phyloP scores from a whole-genome alignment of 106 monocot genomes.

The Acorus gramineus region DNA sequence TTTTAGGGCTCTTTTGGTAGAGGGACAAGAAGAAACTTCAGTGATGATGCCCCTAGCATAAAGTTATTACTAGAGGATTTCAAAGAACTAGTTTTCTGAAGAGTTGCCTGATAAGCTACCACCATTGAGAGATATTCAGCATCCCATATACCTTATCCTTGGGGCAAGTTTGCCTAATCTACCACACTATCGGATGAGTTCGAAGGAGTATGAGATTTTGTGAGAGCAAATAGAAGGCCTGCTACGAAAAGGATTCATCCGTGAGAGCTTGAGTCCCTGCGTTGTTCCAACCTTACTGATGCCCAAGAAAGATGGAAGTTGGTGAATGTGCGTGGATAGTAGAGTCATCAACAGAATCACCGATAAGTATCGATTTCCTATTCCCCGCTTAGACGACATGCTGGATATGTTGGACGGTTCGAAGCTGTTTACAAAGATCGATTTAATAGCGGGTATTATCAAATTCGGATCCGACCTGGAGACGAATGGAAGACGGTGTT shows the following conservation, averaged over 20 bases:
- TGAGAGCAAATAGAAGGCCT: too few species aligned
- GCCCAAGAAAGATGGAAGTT: background rate
- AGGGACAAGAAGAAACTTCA: too few species aligned
- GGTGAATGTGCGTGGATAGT: background rate
- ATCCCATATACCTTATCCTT: too few species aligned
- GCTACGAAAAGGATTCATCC: background rate
- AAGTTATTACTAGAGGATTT: too few species aligned
- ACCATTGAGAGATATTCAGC: too few species aligned
- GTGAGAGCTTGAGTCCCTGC: background rate
- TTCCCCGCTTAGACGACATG: background rate
- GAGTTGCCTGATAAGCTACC: too few species aligned
- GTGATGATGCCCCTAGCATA: too few species aligned
- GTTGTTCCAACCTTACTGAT: background rate
- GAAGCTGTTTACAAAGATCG: background rate
- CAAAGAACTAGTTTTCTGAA: too few species aligned
- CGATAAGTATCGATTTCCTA: background rate
- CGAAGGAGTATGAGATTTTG: too few species aligned
- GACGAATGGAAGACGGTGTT: background rate
- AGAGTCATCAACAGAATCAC: background rate
- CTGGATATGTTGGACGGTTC: background rate
- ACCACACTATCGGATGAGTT: too few species aligned
- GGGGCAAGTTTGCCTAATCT: too few species aligned
- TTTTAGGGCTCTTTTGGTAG: too few species aligned
- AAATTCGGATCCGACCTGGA: background rate
- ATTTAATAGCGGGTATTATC: background rate